phyloP scores from a whole-genome alignment of 331 rosid species.

The Malus hybrid region DNA sequence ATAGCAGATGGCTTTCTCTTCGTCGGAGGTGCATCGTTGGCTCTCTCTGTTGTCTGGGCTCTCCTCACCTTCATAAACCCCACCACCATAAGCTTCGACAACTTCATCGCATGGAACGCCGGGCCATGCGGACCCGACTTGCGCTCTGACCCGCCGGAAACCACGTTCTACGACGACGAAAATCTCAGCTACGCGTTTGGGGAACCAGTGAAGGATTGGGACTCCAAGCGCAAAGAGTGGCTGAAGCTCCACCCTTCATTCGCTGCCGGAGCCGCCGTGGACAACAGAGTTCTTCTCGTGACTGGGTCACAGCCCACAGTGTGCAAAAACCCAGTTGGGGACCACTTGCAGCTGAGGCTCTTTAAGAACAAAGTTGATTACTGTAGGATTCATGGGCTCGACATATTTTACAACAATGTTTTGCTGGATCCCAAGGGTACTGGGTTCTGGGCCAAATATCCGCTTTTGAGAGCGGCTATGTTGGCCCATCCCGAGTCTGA shows the following conservation, averaged over 20 bases:
- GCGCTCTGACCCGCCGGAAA: conserved; percentile 6
- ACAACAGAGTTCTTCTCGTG: conserved; percentile 12
- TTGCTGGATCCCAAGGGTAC: conserved; percentile 57
- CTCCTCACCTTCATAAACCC: conserved; percentile 5
- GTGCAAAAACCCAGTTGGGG: conserved; percentile 25
- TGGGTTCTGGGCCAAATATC: conserved; percentile 76
- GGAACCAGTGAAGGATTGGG: conserved; percentile 23
- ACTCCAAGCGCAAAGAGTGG: conserved; percentile 33
- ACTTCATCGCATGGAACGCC: neutral
- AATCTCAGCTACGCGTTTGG: conserved; percentile 19
- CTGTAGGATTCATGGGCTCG: conserved; percentile 29
- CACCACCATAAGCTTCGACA: neutral
- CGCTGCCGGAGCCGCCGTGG: neutral
- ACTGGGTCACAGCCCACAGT: conserved; percentile 34
- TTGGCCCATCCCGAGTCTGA: conserved; percentile 84
- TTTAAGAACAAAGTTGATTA: conserved; percentile 52
- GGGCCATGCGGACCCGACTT: neutral
- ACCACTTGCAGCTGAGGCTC: conserved; percentile 26
- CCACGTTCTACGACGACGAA: conserved; percentile 36
- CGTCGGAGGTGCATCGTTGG: conserved; percentile 7
- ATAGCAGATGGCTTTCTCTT: conserved; percentile 11
- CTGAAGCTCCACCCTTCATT: conserved; percentile 19
- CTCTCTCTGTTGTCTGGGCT: conserved; percentile 2
- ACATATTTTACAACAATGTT: conserved; percentile 24
- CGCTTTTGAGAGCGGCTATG: conserved; percentile 71